Percentiles rank a stretch among this genome's conserved stretches.
Conservation (phyloP, 2,329 filamentous ascomycete genomes). For the Pyrenophora teres region DNA sequence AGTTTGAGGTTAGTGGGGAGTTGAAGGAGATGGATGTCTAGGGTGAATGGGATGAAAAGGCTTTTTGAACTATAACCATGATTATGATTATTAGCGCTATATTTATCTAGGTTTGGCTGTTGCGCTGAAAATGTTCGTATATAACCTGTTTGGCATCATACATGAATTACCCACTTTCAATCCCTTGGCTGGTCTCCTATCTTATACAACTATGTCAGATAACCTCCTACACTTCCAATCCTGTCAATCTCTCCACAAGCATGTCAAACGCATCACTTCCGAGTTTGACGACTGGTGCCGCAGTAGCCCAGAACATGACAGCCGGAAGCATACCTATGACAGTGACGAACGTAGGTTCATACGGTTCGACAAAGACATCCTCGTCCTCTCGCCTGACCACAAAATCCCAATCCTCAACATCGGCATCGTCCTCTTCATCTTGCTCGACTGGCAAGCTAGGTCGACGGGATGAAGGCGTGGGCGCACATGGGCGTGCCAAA, state of each 20-base stretch:
- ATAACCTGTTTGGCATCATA: too few species aligned
- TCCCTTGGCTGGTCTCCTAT: too few species aligned
- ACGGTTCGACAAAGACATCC: slow-evolving; percentile 10
- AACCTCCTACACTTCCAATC: neutral
- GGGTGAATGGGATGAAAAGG: neutral
- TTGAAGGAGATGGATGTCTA: slow-evolving; percentile 71
- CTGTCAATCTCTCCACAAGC: slow-evolving; percentile 12
- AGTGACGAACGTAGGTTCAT: slow-evolving; percentile 31
- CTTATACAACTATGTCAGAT: too few species aligned
- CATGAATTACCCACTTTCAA: too few species aligned
- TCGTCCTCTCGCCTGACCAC: neutral
- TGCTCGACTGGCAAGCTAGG: neutral
- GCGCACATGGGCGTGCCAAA: neutral
- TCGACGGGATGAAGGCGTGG: neutral
- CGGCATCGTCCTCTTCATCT: slow-evolving; percentile 3
- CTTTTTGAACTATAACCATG: neutral
- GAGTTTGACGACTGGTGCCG: slow-evolving; percentile 7
- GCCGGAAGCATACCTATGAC: slow-evolving; percentile 33
- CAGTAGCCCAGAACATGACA: slow-evolving; percentile 32
- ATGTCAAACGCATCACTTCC: slow-evolving; percentile 14
- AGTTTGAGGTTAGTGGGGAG: slow-evolving; percentile 78
- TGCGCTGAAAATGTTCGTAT: neutral
- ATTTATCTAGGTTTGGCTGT: too few species aligned
- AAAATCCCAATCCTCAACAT: neutral
- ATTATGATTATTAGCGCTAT: too few species aligned